Percentiles rank a stretch among this genome's conserved stretches.
Conservation (phyloP, 1,284 basidiomycete species). For the Melanopsichium pennsylvanicum region DNA sequence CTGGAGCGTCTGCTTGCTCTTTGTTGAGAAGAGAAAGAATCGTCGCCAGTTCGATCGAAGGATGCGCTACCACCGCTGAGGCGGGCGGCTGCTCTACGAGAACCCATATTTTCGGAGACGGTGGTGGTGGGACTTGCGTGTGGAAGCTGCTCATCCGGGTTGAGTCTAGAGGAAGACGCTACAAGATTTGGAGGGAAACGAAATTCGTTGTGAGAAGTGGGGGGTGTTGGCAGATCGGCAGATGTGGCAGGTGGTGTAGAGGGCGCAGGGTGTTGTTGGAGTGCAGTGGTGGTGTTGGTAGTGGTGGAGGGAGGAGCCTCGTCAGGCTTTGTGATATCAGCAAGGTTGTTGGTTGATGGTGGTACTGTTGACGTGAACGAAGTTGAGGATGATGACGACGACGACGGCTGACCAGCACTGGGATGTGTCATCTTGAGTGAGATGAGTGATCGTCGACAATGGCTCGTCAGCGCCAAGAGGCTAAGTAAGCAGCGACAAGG, state of each 20-base stretch:
- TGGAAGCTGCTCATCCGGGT: conserved; percentile 14
- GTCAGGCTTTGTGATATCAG: neutral
- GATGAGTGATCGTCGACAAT: neutral
- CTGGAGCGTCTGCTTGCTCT: conserved; percentile 37
- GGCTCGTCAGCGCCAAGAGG: neutral
- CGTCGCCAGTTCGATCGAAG: conserved; percentile 23
- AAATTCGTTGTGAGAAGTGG: conserved; percentile 52
- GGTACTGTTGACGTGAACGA: neutral
- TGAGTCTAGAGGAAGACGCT: conserved; percentile 31
- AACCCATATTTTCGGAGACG: conserved; percentile 35
- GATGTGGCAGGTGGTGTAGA: conserved; percentile 22
- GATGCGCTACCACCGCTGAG: conserved; percentile 40
- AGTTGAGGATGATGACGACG: too few species aligned
- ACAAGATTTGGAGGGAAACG: conserved; percentile 30
- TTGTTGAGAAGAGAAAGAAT: conserved; percentile 31
- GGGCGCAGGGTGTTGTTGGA: conserved; percentile 6
- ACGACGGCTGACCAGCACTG: conserved; percentile 6
- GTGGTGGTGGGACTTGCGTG: conserved; percentile 42
- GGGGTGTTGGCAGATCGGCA: conserved; percentile 44
- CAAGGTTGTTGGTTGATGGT: neutral
- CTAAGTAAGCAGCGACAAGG: neutral
- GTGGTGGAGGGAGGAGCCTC: neutral
- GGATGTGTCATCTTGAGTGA: conserved; percentile 9
- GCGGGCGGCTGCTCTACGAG: conserved; percentile 36
- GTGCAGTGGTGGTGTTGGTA: neutral